Evolutionary conservation across 169 alveolate genomes (phyloP).

Genomic region (Eimeria praecox): DNA sequence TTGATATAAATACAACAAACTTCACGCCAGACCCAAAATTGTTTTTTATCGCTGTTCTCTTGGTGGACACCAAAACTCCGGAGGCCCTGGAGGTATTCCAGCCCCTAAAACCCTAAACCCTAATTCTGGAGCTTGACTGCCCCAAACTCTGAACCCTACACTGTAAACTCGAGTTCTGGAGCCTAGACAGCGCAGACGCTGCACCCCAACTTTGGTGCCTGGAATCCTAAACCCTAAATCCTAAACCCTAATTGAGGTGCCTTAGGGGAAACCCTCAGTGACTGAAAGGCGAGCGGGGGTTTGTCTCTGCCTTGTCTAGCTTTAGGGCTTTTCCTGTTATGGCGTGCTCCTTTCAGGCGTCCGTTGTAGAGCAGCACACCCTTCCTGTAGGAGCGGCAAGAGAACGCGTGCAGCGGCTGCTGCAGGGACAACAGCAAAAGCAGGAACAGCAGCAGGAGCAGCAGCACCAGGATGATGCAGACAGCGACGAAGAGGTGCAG

Average conservation of each 20-base stretch:
- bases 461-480: slow-evolving; percentile 82
- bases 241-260: no score
- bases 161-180: background rate
- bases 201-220: no score
- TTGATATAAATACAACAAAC: slow-evolving; percentile 7
- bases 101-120: background rate
- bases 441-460: slow-evolving; percentile 78
- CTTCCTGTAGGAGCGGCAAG: slow-evolving; percentile 4
- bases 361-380: slow-evolving; percentile 28
- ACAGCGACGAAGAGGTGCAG: slow-evolving; percentile 89
- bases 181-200: background rate
- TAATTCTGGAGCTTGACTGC: background rate
- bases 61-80: slow-evolving; percentile 88
- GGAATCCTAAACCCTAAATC: background rate
- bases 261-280: background rate
- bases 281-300: background rate
- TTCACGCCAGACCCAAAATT: background rate
- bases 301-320: background rate
- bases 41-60: slow-evolving; percentile 80
- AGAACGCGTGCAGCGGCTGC: slow-evolving; percentile 51
- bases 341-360: background rate
- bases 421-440: slow-evolving; percentile 34
- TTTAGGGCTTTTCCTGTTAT: background rate
- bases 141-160: background rate
- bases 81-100: slow-evolving; percentile 76